Evolutionary conservation across 495 filamentous ascomycete genomes (phyloP).

Genomic region (Hypoxylon crocopeplum): DNA sequence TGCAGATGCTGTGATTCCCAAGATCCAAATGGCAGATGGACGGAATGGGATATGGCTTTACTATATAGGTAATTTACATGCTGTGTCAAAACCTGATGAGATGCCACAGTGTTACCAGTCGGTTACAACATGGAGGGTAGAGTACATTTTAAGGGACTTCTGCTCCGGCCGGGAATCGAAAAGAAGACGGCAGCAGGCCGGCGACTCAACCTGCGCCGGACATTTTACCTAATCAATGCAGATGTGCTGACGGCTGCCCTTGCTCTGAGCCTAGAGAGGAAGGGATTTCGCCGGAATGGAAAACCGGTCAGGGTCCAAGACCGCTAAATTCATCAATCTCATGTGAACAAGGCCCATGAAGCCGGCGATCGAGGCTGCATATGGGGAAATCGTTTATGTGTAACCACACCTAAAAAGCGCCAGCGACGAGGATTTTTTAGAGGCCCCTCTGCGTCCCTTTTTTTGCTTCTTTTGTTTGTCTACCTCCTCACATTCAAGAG

Average conservation of each 20-base stretch:
- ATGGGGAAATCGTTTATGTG: slow-evolving; percentile 4
- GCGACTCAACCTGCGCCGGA: no score
- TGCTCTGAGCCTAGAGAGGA: no score
- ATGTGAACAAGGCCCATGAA: slow-evolving; percentile 22
- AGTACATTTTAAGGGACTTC: no score
- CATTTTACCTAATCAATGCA: no score
- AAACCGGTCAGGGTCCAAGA: neutral
- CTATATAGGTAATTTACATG: slow-evolving; percentile 17
- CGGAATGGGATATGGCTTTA: neutral
- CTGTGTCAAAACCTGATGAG: slow-evolving; percentile 6
- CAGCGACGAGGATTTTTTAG: neutral
- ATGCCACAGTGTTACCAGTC: slow-evolving; percentile 3
- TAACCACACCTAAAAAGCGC: slow-evolving; percentile 13
- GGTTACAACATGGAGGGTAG: slow-evolving; percentile 3
- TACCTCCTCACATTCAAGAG: neutral
- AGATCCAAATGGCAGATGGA: slow-evolving; percentile 1
- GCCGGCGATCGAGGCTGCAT: neutral
- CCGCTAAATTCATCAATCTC: slow-evolving; percentile 7
- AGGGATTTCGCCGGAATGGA: neutral
- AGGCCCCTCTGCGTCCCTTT: neutral
- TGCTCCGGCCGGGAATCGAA: neutral
- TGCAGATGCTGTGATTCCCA: slow-evolving; percentile 27
- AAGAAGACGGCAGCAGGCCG: no score
- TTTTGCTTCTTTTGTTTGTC: neutral
- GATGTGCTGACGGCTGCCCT: no score